Conservation (phyloP, 2,329 filamentous ascomycete genomes). For the Exserohilum turcica region DNA sequence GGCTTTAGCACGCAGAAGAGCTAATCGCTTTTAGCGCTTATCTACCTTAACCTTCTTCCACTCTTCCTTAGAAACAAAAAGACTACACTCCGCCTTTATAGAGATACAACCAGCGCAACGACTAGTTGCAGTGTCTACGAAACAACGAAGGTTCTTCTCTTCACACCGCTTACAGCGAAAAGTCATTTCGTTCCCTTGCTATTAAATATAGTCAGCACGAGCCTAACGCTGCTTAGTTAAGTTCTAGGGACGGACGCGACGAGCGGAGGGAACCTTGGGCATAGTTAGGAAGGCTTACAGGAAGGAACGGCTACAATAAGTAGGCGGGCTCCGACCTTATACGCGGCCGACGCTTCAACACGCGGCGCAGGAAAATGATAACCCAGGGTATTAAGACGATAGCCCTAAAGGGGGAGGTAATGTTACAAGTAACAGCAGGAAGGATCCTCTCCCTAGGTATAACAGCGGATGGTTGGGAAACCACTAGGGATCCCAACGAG, state of each 20-base stretch:
- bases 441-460: neutral
- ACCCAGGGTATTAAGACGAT: neutral
- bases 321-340: neutral
- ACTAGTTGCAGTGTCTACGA: neutral
- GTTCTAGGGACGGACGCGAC: neutral
- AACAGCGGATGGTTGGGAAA: neutral
- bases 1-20: neutral
- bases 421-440: conserved; percentile 2
- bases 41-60: neutral
- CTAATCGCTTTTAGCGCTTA: too few species aligned
- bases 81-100: neutral
- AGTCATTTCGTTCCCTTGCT: neutral
- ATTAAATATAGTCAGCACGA: neutral
- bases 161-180: neutral
- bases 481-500: too few species aligned
- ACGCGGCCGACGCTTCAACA: neutral
- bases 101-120: neutral
- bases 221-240: neutral
- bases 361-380: neutral
- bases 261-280: neutral
- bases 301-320: neutral
- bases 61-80: neutral
- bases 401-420: neutral
- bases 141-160: neutral
- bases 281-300: neutral